A percentile compares a stretch with the other conserved stretches of the same genome.
Evolutionary conservation across 495 filamentous ascomycete genomes (phyloP).

Genomic region (Penicillium roqueforti): DNA sequence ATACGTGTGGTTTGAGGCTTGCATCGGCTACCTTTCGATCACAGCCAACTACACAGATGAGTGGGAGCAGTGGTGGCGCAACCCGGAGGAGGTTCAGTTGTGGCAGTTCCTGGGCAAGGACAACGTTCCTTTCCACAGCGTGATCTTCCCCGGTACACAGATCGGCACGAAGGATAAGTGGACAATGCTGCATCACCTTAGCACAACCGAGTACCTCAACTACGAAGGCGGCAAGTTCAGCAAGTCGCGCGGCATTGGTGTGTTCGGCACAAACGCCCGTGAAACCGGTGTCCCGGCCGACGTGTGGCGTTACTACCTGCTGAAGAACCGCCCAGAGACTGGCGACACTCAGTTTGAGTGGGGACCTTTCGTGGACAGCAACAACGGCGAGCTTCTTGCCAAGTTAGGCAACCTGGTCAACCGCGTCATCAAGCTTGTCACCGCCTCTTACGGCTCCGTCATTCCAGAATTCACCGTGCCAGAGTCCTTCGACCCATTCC

Average conservation of each 20-base stretch:
- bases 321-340: slow-evolving; percentile 83
- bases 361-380: slow-evolving; percentile 75
- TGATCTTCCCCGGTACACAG: slow-evolving; percentile 88
- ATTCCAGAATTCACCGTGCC: slow-evolving; percentile 61
- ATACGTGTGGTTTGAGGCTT: slow-evolving; percentile 98
- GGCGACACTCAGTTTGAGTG: slow-evolving; percentile 88
- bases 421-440: slow-evolving; percentile 85
- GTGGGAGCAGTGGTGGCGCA: slow-evolving; percentile 95
- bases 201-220: slow-evolving; percentile 91
- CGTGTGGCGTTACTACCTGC: slow-evolving; percentile 91
- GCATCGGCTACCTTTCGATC: slow-evolving; percentile 93
- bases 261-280: slow-evolving; percentile 85
- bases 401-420: slow-evolving; percentile 95
- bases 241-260: slow-evolving; percentile 83
- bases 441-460: slow-evolving; percentile 64
- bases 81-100: slow-evolving; percentile 80
- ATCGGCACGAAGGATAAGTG: slow-evolving; percentile 80
- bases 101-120: slow-evolving; percentile 99
- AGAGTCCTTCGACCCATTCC: slow-evolving; percentile 40
- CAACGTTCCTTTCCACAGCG: slow-evolving; percentile 87
- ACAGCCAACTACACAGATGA: slow-evolving; percentile 86
- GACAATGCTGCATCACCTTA: slow-evolving; percentile 87
- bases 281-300: slow-evolving; percentile 82
- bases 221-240: slow-evolving; percentile 97
- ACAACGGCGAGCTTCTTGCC: slow-evolving; percentile 86